Evolutionary conservation across 176 grass and related monocot genomes (phyloP), one percentile per base, ranked within the genome.

Genomic region (Hordeum marinum): DNA sequence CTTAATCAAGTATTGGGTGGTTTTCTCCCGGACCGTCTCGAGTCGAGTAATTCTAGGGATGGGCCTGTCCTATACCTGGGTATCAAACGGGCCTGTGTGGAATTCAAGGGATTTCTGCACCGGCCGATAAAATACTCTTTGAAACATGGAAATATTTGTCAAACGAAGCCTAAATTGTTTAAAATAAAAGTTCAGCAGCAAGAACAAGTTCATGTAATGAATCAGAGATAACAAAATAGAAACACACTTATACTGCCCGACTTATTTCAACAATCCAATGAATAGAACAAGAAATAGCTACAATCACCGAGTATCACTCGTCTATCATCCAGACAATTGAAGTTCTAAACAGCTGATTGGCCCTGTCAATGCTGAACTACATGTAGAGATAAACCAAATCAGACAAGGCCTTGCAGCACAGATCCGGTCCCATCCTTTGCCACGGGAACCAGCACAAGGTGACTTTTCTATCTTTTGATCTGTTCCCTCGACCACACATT

Each of bases 221-320:
- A 70, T 77, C 4, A 11, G 3, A 75, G 40, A 80, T 59, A 86
- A 75, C 11, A n/a, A 66, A 17, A 48, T 9, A 40, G 1, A 60
- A 80, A 14, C 42, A 75, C 68, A 84, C 8, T 81, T 68, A 80
- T 34, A 80, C 20, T 81, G 77, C 63, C 63, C 36, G 18, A 55
- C 39, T 91, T 87, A 80, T 87, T 91, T 84, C 58, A 84, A 87
- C 32, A 50, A 70, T 84, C 13, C 40, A 87, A 91, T 60, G 40
- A 91, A 91, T 91, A 77, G 31, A 80, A 42, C 46, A 32, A 80
- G 32, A 68, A 84, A 87, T 84, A 76, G 69, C 81, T 84, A 90
- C 75, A 87, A 69, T 74, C 79, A 73, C 76, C 58, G 21, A 75
- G 87, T 68, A 63, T 31, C 48, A 52, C 48, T 52, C 75, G 75